phyloP scores from a whole-genome alignment of 1,284 basidiomycete species.

The Limonomyces culmigenus region DNA sequence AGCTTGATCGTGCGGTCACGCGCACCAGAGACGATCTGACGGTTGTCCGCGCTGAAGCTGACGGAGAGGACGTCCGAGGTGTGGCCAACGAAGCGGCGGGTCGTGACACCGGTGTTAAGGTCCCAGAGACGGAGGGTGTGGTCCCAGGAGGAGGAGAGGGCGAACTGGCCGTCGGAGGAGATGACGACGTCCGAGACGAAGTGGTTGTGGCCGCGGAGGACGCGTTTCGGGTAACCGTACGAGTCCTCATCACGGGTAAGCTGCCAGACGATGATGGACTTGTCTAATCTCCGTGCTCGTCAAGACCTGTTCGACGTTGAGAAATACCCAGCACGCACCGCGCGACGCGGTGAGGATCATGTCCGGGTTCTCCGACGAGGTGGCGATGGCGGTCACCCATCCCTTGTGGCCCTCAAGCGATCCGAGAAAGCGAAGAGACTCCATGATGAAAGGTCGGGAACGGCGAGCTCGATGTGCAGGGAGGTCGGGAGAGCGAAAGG shows the following conservation, averaged over 20 bases:
- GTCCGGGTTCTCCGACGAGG: constrained; percentile 92
- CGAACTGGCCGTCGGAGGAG: constrained; percentile 98
- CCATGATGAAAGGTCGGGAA: constrained; percentile 58
- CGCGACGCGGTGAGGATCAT: constrained; percentile 95
- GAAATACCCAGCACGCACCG: constrained; percentile 35
- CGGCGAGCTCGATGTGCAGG: constrained; percentile 13
- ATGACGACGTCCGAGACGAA: constrained; percentile 99
- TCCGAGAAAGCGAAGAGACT: constrained; percentile 84
- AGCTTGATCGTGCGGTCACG: constrained; percentile 98
- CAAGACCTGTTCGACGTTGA: constrained; percentile 4
- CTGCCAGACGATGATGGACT: constrained; percentile 99
- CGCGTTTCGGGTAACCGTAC: constrained; percentile 92
- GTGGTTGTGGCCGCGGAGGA: constrained; percentile 98
- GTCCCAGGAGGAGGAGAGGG: constrained; percentile 99
- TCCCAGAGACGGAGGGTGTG: constrained; percentile 99
- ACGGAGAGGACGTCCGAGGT: constrained; percentile 95
- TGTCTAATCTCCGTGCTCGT: constrained; percentile 52
- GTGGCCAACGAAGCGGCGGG: constrained; percentile 96
- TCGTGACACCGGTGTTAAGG: constrained; percentile 87
- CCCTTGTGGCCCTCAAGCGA: constrained; percentile 90
- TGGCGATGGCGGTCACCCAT: constrained; percentile 95
- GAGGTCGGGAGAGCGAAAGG: constrained; percentile 22
- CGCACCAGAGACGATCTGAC: constrained; percentile 97
- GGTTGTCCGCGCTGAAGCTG: constrained; percentile 95
- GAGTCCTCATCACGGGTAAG: constrained; percentile 89